These are phyloP conservation scores for Fusarium sp. DNA, from an alignment of 2,329 filamentous ascomycete species.

Conservation along the genomic window DNA sequence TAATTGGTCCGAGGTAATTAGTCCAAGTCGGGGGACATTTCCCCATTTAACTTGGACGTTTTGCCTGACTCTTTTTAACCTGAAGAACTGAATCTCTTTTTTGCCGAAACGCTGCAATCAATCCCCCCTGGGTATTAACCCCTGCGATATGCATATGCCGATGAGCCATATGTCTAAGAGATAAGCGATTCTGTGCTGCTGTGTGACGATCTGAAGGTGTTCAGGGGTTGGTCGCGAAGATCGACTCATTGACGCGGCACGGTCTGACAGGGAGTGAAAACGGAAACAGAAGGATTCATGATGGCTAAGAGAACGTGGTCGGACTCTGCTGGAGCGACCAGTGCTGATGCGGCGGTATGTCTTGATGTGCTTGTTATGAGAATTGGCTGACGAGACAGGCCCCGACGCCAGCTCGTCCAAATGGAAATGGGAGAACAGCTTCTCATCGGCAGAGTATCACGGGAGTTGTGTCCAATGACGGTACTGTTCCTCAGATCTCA, in stretches of 20 bases:
- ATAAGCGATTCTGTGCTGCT: background rate
- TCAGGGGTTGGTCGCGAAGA: background rate
- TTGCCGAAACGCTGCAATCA: background rate
- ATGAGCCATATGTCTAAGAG: background rate
- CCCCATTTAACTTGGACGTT: conserved; percentile 31
- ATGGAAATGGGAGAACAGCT: conserved; percentile 27
- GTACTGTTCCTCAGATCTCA: conserved; percentile 47
- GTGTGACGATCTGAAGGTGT: background rate
- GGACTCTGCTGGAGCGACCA: conserved; percentile 25
- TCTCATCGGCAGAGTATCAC: conserved; percentile 32
- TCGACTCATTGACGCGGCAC: background rate
- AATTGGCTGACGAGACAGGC: conserved; percentile 21
- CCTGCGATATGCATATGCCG: background rate
- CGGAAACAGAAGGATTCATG: background rate
- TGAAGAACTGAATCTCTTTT: conserved; percentile 3
- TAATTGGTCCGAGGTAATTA: conserved; percentile 24
- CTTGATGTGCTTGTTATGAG: background rate
- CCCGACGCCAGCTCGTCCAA: conserved; percentile 22
- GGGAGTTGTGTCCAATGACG: conserved; percentile 17
- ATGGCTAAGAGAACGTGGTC: conserved; percentile 42
- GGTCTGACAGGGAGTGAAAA: too few relatives aligned
- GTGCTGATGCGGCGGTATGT: conserved; percentile 19
- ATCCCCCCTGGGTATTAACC: background rate
- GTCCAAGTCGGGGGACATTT: conserved; percentile 33
- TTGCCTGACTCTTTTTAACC: background rate